Evolutionary conservation across 2,329 filamentous ascomycete species (phyloP), one percentile per base, ranked within the genome.

Genomic region (Ilyonectria sp.): DNA sequence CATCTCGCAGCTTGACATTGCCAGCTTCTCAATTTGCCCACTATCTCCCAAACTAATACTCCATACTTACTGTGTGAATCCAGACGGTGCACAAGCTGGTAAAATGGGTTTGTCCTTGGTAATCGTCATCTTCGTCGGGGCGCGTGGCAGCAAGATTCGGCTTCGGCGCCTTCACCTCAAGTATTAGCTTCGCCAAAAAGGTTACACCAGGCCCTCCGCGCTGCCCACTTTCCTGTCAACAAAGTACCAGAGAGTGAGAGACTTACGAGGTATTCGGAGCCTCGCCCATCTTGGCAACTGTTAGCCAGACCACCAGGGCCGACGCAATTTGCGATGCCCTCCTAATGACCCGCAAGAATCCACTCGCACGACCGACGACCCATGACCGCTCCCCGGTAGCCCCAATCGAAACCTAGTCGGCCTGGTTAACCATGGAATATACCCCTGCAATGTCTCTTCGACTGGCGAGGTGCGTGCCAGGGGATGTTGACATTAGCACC

Each of bases 291-390:
- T 59, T 53, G 55, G 62, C 49, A 46, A 23, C 23, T 46, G 43
- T 53, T 55, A 52, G 60, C 52, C 43, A 64, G 50, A 44, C 43
- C 60, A 60, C 60, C 60, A 60, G 26, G 49, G 62, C 65, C 72
- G 67, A 57, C 60, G 74, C 65, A 76, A 76, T 76, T 76, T 76
- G 64, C 68, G 65, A 65, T 68, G 47, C 60, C 61, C 54, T 69
- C 50, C 40, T 58, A 59, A 63, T 67, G 69, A 69, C 69, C 72
- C 70, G 64, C 67, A 71, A 61, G 54, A 66, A 70, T 69, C 74
- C 74, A 74, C 72, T 56, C 58, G 47, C 40, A 54, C 63, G 61
- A 37, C 44, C 60, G 21, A 60, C 21, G n/a, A 54, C 49, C 49
- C 62, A 57, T 57, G 37, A 31, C 46, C 19, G 52, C 21, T 53